Conservation (phyloP, 2,329 filamentous ascomycete species). For the Nemania sp. region DNA sequence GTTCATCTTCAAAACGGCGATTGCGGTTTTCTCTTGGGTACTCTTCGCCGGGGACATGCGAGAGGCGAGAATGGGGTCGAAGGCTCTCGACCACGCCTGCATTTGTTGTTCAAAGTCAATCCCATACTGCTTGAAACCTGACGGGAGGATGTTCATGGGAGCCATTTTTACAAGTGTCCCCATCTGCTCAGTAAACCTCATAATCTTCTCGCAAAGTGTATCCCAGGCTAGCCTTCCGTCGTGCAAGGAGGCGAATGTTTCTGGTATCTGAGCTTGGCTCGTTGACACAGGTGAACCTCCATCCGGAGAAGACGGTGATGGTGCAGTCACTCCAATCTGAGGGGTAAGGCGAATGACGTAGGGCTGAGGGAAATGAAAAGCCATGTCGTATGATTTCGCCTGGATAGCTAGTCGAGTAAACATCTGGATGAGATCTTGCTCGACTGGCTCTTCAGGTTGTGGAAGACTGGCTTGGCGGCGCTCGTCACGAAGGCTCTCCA, state of each 20-base stretch:
- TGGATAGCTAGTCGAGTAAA: slow-evolving; percentile 73
- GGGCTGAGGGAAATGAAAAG: slow-evolving; percentile 73
- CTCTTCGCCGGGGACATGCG: slow-evolving; percentile 62
- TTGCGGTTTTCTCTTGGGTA: slow-evolving; percentile 69
- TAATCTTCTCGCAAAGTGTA: slow-evolving; percentile 65
- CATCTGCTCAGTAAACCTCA: slow-evolving; percentile 70
- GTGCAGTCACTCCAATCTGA: slow-evolving; percentile 50
- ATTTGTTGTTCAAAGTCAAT: slow-evolving; percentile 62
- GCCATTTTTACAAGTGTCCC: slow-evolving; percentile 61
- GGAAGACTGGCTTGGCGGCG: slow-evolving; percentile 56
- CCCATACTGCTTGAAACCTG: slow-evolving; percentile 61
- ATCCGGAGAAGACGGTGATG: slow-evolving; percentile 58
- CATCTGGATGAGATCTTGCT: slow-evolving; percentile 71
- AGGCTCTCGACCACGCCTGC: slow-evolving; percentile 67
- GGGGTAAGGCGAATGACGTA: slow-evolving; percentile 68
- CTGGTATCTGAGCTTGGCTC: slow-evolving; percentile 56
- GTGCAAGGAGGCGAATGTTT: slow-evolving; percentile 61
- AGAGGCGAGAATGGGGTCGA: slow-evolving; percentile 65
- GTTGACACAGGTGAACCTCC: slow-evolving; percentile 57
- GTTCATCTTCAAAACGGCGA: slow-evolving; percentile 72
- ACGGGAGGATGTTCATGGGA: slow-evolving; percentile 65
- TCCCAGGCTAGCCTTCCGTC: slow-evolving; percentile 70
- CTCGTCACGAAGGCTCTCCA: slow-evolving; percentile 65
- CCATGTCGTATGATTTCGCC: slow-evolving; percentile 76
- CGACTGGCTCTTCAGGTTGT: slow-evolving; percentile 61